A percentile compares a stretch with the other conserved stretches of the same genome.
Conservation (phyloP, 805 yeast species). For the Brettanomyces nanus region DNA sequence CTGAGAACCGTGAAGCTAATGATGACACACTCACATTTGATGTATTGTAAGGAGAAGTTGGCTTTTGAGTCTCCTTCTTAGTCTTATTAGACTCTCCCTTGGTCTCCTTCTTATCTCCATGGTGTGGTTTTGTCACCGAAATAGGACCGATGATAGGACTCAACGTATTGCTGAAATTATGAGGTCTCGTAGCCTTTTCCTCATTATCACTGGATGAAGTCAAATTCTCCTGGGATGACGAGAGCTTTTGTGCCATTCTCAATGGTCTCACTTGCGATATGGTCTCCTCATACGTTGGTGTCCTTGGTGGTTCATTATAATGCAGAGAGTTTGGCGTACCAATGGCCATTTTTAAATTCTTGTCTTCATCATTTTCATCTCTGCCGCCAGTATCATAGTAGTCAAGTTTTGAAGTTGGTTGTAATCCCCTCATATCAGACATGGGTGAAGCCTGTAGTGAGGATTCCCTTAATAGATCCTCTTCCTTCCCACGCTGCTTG, state of each 20-base stretch:
- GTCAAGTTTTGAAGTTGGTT: too few relatives aligned
- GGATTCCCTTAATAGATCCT: background rate
- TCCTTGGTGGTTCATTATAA: background rate
- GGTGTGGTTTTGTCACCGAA: background rate
- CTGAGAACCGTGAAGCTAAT: slow-evolving; percentile 23
- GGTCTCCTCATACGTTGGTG: slow-evolving; percentile 9
- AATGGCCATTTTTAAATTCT: background rate
- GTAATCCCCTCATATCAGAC: background rate
- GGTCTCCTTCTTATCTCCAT: background rate
- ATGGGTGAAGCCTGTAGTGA: background rate
- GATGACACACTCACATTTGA: slow-evolving; percentile 19
- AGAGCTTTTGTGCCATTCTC: slow-evolving; percentile 53
- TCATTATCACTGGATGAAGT: too few relatives aligned
- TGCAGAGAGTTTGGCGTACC: background rate
- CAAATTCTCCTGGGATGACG: slow-evolving; percentile 5
- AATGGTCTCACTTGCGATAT: slow-evolving; percentile 56
- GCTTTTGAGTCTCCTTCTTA: background rate
- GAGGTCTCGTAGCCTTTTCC: background rate
- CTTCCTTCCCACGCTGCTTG: background rate
- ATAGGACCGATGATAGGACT: slow-evolving; percentile 2
- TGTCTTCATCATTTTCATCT: background rate
- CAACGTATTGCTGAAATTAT: background rate
- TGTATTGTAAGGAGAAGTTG: slow-evolving; percentile 6
- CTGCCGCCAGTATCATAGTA: background rate
- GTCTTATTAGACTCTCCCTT: background rate